Conservation (phyloP, 768 basidiomycete species). For the Boletales sp. region DNA sequence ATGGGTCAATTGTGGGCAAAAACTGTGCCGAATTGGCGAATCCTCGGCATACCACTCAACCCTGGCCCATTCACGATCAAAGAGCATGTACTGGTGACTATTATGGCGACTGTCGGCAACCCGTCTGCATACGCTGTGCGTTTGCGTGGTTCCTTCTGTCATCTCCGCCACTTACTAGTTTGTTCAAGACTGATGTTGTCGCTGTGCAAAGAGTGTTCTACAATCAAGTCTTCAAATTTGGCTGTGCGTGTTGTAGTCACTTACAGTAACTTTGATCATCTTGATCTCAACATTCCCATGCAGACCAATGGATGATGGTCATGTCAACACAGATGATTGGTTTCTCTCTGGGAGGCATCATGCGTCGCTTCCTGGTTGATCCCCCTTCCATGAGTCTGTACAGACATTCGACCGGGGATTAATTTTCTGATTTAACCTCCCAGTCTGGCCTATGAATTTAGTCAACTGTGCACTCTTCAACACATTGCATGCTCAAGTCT, state of each 20-base stretch:
- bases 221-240: constrained; percentile 51
- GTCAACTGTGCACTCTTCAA: constrained; percentile 75
- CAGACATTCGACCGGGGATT: neutral
- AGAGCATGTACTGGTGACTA: constrained; percentile 67
- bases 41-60: constrained; percentile 61
- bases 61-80: constrained; percentile 81
- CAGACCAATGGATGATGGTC: constrained; percentile 58
- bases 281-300: neutral
- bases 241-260: constrained; percentile 28
- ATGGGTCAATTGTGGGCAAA: constrained; percentile 60
- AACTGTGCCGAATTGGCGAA: constrained; percentile 45
- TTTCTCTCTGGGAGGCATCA: constrained; percentile 58
- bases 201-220: constrained; percentile 74
- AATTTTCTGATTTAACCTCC: constrained; percentile 19
- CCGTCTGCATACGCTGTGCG: constrained; percentile 21
- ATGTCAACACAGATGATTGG: constrained; percentile 75
- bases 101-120: constrained; percentile 55
- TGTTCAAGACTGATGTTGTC: constrained; percentile 56
- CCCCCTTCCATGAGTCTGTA: constrained; percentile 62
- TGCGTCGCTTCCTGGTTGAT: constrained; percentile 59
- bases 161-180: neutral
- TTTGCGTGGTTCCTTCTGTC: neutral
- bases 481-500: constrained; percentile 61
- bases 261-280: neutral
- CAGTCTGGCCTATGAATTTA: constrained; percentile 73